phyloP scores from a whole-genome alignment of 2,329 filamentous ascomycete genomes.

The Fusarium nodosum region DNA sequence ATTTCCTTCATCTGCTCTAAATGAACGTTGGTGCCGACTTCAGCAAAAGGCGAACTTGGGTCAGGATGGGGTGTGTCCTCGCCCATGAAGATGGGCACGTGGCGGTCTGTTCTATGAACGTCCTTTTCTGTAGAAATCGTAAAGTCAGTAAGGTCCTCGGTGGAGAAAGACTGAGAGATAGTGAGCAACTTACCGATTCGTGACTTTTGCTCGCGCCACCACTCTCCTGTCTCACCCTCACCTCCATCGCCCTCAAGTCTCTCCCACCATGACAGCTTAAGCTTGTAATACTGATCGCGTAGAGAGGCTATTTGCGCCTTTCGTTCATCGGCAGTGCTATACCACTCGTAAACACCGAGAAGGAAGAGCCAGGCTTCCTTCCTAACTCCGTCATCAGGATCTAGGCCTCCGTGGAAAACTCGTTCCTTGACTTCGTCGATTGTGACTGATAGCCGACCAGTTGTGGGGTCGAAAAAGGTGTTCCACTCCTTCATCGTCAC shows the following conservation, averaged over 20 bases:
- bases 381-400: constrained; percentile 88
- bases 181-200: constrained; percentile 81
- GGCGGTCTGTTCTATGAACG: constrained; percentile 95
- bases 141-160: constrained; percentile 24
- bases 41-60: constrained; percentile 93
- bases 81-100: constrained; percentile 93
- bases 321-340: constrained; percentile 87
- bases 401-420: constrained; percentile 94
- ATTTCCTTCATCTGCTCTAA: constrained; percentile 99
- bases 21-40: constrained; percentile 94
- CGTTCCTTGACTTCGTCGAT: constrained; percentile 95
- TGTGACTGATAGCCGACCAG: constrained; percentile 82
- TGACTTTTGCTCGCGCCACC: constrained; percentile 95
- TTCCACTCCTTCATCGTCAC: constrained; percentile 91
- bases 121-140: constrained; percentile 82
- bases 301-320: constrained; percentile 86
- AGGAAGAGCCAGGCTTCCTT: constrained; percentile 98
- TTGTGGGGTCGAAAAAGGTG: constrained; percentile 83
- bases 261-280: constrained; percentile 98
- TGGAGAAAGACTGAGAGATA: constrained; percentile 24
- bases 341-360: constrained; percentile 92
- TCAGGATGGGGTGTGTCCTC: constrained; percentile 98
- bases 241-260: constrained; percentile 85
- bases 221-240: constrained; percentile 86
- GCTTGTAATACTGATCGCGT: constrained; percentile 90